Percentiles rank a stretch among this genome's conserved stretches.
Conservation (phyloP, 1,139 yeast genomes). For the Blastobotrys ciferrii region DNA sequence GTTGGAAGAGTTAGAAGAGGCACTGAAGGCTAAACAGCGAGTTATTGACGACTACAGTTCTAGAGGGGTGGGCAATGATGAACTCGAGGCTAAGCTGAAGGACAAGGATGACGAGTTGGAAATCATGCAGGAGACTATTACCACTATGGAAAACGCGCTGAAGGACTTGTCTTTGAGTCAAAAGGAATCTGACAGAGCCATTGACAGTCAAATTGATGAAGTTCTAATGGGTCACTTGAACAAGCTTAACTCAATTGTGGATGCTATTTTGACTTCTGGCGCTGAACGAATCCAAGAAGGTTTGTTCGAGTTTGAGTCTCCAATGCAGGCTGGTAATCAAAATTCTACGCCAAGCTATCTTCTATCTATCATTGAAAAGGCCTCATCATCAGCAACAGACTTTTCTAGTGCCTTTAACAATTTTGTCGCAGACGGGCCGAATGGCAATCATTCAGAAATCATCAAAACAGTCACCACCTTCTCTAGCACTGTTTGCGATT, state of each 20-base stretch:
- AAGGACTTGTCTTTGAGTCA: slow-evolving; percentile 49
- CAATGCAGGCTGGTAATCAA: slow-evolving; percentile 81
- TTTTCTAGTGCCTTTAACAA: slow-evolving; percentile 79
- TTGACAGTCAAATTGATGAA: slow-evolving; percentile 59
- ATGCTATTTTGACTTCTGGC: slow-evolving; percentile 68
- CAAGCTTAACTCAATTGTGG: slow-evolving; percentile 59
- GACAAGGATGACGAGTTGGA: slow-evolving; percentile 80
- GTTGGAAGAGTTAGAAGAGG: slow-evolving; percentile 39
- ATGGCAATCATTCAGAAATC: slow-evolving; percentile 65
- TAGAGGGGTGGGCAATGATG: slow-evolving; percentile 30
- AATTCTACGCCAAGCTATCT: slow-evolving; percentile 73
- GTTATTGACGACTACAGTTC: slow-evolving; percentile 34
- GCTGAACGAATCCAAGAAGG: slow-evolving; percentile 73
- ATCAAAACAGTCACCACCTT: slow-evolving; percentile 68
- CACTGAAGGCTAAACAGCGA: slow-evolving; percentile 39
- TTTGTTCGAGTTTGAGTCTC: slow-evolving; percentile 68
- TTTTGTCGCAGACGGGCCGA: slow-evolving; percentile 73
- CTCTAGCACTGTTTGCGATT: slow-evolving; percentile 62
- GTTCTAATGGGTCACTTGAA: slow-evolving; percentile 50
- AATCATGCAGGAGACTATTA: slow-evolving; percentile 65
- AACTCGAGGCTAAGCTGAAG: slow-evolving; percentile 49
- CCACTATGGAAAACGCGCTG: slow-evolving; percentile 64
- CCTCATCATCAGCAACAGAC: slow-evolving; percentile 72
- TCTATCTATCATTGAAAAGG: slow-evolving; percentile 67
- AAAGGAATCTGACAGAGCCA: slow-evolving; percentile 51